phyloP scores from a whole-genome alignment of 2,329 filamentous ascomycete genomes.

The Diaporthe nobilis region DNA sequence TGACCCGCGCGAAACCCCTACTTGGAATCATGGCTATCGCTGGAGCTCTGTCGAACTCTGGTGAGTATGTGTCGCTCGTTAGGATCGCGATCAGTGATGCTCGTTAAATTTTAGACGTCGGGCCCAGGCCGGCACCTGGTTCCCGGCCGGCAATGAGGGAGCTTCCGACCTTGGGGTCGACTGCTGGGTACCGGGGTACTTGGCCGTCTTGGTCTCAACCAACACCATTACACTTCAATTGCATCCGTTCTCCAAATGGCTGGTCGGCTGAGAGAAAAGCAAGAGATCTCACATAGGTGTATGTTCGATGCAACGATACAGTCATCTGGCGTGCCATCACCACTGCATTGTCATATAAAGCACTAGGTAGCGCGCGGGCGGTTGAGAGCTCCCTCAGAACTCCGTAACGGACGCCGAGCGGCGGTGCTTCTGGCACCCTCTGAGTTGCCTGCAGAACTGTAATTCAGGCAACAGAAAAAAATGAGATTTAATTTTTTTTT shows the following conservation, averaged over 20 bases:
- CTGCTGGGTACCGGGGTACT: neutral
- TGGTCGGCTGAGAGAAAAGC: neutral
- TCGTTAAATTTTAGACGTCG: constrained; percentile 21
- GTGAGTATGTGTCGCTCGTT: neutral
- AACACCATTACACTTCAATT: neutral
- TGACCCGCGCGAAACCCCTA: constrained; percentile 64
- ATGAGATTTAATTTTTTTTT: neutral
- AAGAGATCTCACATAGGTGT: no score
- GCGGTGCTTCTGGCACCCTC: neutral
- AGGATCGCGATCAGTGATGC: constrained; percentile 12
- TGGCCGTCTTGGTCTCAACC: neutral
- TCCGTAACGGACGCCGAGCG: neutral
- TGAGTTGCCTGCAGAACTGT: neutral
- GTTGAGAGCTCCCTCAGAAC: neutral
- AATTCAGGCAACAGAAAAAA: neutral
- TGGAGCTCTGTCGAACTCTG: constrained; percentile 38
- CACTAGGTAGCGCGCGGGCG: neutral
- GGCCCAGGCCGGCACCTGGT: constrained; percentile 24
- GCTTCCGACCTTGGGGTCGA: neutral
- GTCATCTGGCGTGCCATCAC: neutral
- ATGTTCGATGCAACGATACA: neutral
- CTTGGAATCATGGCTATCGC: constrained; percentile 65
- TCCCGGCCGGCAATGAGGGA: constrained; percentile 27
- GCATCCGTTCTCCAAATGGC: neutral
- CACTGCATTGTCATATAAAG: neutral